Conservation (phyloP, 768 basidiomycete genomes). For the Trametes coccinea region DNA sequence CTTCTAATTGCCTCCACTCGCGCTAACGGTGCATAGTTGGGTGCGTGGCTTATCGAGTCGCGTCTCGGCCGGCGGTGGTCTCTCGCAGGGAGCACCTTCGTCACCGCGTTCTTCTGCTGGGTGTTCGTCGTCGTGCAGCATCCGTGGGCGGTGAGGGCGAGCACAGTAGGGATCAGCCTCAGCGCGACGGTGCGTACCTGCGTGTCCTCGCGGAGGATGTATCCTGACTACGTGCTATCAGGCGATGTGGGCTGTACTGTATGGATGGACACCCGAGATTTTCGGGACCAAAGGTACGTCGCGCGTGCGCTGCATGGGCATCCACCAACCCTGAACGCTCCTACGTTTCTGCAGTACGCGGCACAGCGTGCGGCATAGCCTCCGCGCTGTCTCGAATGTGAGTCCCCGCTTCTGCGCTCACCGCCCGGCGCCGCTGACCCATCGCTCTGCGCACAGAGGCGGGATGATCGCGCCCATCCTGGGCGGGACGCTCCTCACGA, state of each 20-base stretch:
- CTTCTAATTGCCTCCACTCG: not conserved
- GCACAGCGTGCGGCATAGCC: conserved; percentile 86
- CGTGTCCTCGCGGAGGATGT: not conserved
- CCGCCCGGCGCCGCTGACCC: conserved; percentile 9
- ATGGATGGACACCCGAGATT: conserved; percentile 88
- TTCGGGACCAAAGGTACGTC: conserved; percentile 71
- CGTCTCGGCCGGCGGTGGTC: conserved; percentile 69
- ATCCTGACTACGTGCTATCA: conserved; percentile 26
- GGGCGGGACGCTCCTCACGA: conserved; percentile 69
- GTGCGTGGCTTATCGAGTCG: conserved; percentile 81
- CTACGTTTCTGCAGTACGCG: conserved; percentile 53
- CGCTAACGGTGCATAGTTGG: conserved; percentile 49
- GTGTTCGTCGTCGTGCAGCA: conserved; percentile 63
- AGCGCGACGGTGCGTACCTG: conserved; percentile 60
- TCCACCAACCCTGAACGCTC: not conserved
- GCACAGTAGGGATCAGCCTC: conserved; percentile 75
- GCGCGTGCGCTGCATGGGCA: not conserved
- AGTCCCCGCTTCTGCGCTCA: conserved; percentile 25
- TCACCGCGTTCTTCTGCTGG: conserved; percentile 74
- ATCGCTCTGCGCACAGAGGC: conserved; percentile 48
- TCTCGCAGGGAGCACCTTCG: conserved; percentile 71
- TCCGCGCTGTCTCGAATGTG: conserved; percentile 85
- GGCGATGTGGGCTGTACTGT: conserved; percentile 88
- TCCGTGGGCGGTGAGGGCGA: conserved; percentile 60
- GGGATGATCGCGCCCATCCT: conserved; percentile 87